Base-by-base conservation (phyloP, 768 basidiomycete species). In the Psilocybe tampanensis region DNA sequence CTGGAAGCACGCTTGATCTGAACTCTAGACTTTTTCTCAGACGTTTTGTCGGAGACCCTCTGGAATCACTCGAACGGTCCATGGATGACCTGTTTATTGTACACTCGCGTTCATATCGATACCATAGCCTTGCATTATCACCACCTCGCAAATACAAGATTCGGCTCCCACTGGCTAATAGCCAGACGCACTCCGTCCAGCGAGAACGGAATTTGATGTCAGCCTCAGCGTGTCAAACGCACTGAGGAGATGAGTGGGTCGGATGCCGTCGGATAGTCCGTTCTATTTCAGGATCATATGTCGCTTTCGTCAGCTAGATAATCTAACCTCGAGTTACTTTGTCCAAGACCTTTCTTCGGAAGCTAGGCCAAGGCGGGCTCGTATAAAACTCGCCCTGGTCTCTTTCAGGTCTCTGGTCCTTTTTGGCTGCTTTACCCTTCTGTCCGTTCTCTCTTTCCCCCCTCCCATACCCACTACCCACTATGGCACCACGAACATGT, bases 211-310 rank as follows among this genome's bases (percentile, higher is more conserved):
- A 24, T 23, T 47, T 47, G 44, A 47, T 48, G 47, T 48, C 47
- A 48, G 24, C 47, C 47, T 48, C 18, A 8, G 47, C 3, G 29
- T 17, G 15, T 48, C 13, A 39, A 15, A n/a, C 13, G 12, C 36
- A 39, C 15, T 13, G 13, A n/a, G 36, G 6, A n/a, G 36, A 39
- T 6, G 29, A 9, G 36, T 23, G 23, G 34, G 18, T 47, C 56
- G 56, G 56, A 58, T 58, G 51, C 24, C 56, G 39, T 53, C 56
- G 56, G 56, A 58, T 47, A 12, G 51, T 52, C 51, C 45, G 51
- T 42, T 58, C 56, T 58, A 58, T 52, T 58, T 58, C 24, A 13
- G 47, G n/a, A 11, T 48, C 47, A 33, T 47, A 23, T 39, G 21
- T 32, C 36, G 29, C 34, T 42, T 58, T 34, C 44, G 56, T 58